Conservation (phyloP, 140 eudicot genomes). For the Bidens hawaiensis region DNA sequence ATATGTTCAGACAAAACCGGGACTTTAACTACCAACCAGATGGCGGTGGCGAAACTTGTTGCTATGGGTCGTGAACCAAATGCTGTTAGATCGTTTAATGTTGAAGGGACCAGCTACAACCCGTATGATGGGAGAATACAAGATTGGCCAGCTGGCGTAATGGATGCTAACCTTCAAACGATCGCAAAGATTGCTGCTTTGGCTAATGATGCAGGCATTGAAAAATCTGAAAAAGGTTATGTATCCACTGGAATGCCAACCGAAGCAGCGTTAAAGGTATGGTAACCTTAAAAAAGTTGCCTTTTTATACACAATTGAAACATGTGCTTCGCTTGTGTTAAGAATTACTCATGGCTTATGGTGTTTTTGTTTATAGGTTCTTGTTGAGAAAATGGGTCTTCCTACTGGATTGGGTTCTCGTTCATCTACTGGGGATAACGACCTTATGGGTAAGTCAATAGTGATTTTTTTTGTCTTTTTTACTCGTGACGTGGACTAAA, state of each 20-base stretch:
- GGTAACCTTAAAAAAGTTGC: background rate
- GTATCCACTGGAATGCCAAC: constrained; percentile 85
- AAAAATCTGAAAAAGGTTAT: constrained; percentile 49
- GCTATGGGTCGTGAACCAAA: constrained; percentile 53
- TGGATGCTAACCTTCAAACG: too few species aligned
- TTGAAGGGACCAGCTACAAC: too few species aligned
- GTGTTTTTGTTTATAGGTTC: constrained; percentile 37
- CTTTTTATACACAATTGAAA: too few species aligned
- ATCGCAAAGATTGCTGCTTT: constrained; percentile 82
- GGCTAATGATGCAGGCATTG: constrained; percentile 83
- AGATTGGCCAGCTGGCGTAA: too few species aligned
- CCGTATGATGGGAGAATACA: too few species aligned
- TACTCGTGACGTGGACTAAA: constrained; percentile 16
- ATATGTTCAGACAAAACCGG: constrained; percentile 96
- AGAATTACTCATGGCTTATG: background rate
- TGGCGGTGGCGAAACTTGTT: constrained; percentile 89
- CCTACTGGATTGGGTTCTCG: constrained; percentile 46
- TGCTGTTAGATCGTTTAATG: constrained; percentile 30
- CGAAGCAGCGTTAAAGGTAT: constrained; percentile 89
- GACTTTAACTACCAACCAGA: constrained; percentile 91
- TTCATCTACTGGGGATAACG: constrained; percentile 32
- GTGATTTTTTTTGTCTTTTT: too few species aligned
- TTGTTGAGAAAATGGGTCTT: constrained; percentile 83
- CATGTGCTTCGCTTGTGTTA: background rate
- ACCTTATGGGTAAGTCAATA: constrained; percentile 37